Conservation (phyloP, 2,329 filamentous ascomycete species). For the Sclerotinia sclerotiorum region DNA sequence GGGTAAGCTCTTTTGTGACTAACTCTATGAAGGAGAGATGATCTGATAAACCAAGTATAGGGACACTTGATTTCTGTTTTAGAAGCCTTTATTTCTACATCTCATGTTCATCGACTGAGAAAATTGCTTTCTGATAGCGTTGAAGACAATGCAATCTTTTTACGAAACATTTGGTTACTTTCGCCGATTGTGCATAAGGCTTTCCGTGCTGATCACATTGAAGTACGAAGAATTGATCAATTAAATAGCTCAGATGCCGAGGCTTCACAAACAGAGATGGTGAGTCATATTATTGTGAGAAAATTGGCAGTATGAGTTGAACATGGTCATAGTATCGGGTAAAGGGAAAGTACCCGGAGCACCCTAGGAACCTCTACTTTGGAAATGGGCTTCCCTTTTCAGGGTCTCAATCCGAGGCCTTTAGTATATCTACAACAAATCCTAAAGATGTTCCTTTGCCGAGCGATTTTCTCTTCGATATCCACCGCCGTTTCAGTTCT, state of each 20-base stretch:
- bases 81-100: not conserved
- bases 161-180: constrained; percentile 3
- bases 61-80: not conserved
- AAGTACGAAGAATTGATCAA: not conserved
- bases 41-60: not conserved
- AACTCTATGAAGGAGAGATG: not conserved
- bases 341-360: not conserved
- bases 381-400: not conserved
- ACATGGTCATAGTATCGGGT: not conserved
- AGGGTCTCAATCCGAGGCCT: not conserved
- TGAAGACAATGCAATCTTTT: not conserved
- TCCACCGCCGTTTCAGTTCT: not conserved
- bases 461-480: not conserved
- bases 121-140: not conserved
- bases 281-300: not conserved
- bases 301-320: not conserved
- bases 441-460: constrained; percentile 6
- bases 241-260: too few species aligned
- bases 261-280: not conserved
- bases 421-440: not conserved
- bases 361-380: not conserved
- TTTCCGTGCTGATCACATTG: not conserved
- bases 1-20: not conserved
- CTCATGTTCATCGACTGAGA: not conserved
- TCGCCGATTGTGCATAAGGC: not conserved